phyloP scores from a whole-genome alignment of 2,329 filamentous ascomycete species.

The Celoporthe dispersa region DNA sequence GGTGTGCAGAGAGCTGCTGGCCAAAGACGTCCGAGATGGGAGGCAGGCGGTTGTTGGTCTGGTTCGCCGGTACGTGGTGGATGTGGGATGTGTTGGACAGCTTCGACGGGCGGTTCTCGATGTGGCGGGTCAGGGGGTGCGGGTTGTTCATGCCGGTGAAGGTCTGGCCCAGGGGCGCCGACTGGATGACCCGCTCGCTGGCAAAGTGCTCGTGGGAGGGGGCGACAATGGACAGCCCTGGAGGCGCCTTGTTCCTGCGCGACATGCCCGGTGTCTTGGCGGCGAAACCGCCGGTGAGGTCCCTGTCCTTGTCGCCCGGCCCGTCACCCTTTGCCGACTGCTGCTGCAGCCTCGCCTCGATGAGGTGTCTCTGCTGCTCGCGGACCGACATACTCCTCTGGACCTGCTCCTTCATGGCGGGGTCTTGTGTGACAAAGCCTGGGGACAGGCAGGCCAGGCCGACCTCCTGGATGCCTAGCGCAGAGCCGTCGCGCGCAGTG shows the following conservation, averaged over 20 bases:
- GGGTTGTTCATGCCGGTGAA: conserved; percentile 89
- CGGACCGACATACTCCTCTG: conserved; percentile 92
- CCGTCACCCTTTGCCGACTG: conserved; percentile 80
- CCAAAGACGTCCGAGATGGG: conserved; percentile 95
- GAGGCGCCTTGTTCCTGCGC: conserved; percentile 78
- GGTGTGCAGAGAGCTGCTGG: conserved; percentile 70
- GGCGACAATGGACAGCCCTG: conserved; percentile 91
- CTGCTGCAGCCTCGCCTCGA: conserved; percentile 88
- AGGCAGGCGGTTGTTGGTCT: conserved; percentile 89
- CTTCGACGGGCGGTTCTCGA: conserved; percentile 80
- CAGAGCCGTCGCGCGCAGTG: conserved; percentile 72
- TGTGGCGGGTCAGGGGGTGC: conserved; percentile 75
- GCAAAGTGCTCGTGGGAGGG: conserved; percentile 92
- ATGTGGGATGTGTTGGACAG: conserved; percentile 86
- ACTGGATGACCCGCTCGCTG: conserved; percentile 94
- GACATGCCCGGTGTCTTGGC: conserved; percentile 76
- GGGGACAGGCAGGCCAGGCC: conserved; percentile 93
- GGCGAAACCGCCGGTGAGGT: conserved; percentile 50
- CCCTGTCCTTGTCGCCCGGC: conserved; percentile 59
- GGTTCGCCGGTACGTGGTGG: conserved; percentile 83
- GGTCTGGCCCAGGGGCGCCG: conserved; percentile 89
- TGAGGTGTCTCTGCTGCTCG: conserved; percentile 93
- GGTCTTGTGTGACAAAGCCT: conserved; percentile 94
- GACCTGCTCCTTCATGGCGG: conserved; percentile 93
- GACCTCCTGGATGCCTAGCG: conserved; percentile 85